phyloP scores from a whole-genome alignment of 1,284 basidiomycete species.

The Ceratobasidium sp. region DNA sequence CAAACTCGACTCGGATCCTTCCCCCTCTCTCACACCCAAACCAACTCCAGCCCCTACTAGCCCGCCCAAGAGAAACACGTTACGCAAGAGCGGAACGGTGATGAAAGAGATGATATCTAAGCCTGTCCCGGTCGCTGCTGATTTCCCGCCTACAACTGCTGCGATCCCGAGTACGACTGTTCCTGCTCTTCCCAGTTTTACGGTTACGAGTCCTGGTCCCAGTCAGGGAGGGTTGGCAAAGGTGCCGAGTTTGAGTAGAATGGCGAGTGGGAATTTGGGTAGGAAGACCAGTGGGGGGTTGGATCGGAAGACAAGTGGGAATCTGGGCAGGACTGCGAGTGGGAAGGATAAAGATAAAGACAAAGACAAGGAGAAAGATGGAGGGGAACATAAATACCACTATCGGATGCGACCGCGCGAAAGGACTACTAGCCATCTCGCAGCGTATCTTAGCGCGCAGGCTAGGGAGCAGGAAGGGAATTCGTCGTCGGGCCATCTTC shows the following conservation, averaged over 20 bases:
- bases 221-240: too few relatives aligned
- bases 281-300: too few relatives aligned
- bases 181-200: constrained; percentile 30
- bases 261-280: neutral
- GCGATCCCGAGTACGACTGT: constrained; percentile 17
- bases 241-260: neutral
- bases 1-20: constrained; percentile 23
- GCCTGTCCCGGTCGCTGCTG: constrained; percentile 31
- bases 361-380: neutral
- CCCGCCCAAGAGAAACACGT: neutral
- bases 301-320: neutral
- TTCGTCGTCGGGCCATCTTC: neutral
- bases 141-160: constrained; percentile 26
- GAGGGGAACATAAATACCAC: constrained; percentile 38
- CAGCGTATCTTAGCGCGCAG: constrained; percentile 39
- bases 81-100: constrained; percentile 18
- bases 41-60: neutral
- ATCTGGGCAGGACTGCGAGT: neutral
- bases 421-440: constrained; percentile 34
- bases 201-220: neutral
- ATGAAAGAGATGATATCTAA: constrained; percentile 41
- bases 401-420: constrained; percentile 38
- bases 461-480: constrained; percentile 6
- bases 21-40: neutral
- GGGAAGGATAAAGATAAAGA: constrained; percentile 3